Evolutionary conservation across 2,329 filamentous ascomycete species (phyloP), one percentile per base, ranked within the genome.

Genomic region (Sporothrix brasiliensis): DNA sequence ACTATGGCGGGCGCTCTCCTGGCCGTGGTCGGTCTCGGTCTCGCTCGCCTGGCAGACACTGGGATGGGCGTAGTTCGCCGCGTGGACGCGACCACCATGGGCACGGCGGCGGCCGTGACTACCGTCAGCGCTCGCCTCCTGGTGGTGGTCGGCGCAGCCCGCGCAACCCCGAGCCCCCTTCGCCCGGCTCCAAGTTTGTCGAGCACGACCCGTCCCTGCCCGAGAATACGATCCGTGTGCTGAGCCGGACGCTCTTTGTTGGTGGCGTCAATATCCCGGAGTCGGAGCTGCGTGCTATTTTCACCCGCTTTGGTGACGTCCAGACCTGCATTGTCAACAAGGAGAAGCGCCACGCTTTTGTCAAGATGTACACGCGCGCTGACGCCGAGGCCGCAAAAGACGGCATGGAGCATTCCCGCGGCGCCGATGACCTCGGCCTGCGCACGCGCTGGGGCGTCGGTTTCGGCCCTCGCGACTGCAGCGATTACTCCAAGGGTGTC

Each of bases 321-420:
- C 95, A 99, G 80, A 97, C 94, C 1, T 98, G 94, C 81, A 99
- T 99, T 74, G 94, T 97, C 75, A 98, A 99, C 82, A 91, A 93
- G 77, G 95, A 99, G 77, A 99, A 98, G 82, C 92, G 95, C 21
- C 95, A 99, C 80, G 95, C 95, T 6, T 99, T 99, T 79, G 94
- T 99, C 77, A 99, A 99, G 82, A 99, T 99, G 95, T 87, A 95
- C 75, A 95, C 88, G 73, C 92, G 96, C 50, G 86, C 88, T 73
- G 93, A 97, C 79, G 94, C 95, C 16, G 86, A 97, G 71, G 83
- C 80, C 73, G 95, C 95, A 67, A 96, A 96, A 78, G 88, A 91
- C 50, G 92, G 89, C 67, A 97, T 98, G 89, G 94, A 97, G 79
- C 89, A 89, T 68, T 88, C 89, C 72, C 88, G 91, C 73, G 49